A percentile compares a stretch with the other conserved stretches of the same genome.
phyloP scores from a whole-genome alignment of 2,329 filamentous ascomycete species.

The Fusarium transvaalense region DNA sequence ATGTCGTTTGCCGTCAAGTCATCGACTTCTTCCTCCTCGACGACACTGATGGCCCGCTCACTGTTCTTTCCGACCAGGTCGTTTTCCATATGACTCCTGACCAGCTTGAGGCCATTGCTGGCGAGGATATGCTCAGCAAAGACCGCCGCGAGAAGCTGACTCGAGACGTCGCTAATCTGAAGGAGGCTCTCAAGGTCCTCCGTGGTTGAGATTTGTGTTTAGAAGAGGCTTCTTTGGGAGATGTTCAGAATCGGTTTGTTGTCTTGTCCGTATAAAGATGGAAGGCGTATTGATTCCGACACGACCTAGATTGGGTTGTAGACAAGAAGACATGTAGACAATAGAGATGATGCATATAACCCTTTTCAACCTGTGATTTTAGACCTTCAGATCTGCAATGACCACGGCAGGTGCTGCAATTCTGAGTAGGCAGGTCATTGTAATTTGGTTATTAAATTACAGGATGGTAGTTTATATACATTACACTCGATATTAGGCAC shows the following conservation, averaged over 20 bases:
- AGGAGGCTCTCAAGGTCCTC: conserved; percentile 51
- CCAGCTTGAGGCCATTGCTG: conserved; percentile 68
- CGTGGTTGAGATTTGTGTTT: conserved; percentile 9
- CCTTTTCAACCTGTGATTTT: not conserved
- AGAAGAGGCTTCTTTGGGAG: not conserved
- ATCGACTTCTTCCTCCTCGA: conserved; percentile 66
- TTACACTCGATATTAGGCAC: not conserved
- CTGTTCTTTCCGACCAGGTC: conserved; percentile 64
- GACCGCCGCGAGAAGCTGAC: conserved; percentile 58
- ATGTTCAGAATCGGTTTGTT: not conserved
- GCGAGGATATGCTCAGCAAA: conserved; percentile 63
- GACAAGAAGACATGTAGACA: not conserved
- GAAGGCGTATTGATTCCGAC: not conserved
- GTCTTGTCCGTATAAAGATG: not conserved
- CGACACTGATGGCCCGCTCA: conserved; percentile 63
- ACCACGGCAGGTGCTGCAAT: not conserved
- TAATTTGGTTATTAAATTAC: no score
- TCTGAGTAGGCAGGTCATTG: not conserved
- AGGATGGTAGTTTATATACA: no score
- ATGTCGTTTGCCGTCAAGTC: conserved; percentile 71
- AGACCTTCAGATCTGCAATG: no score
- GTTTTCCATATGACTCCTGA: conserved; percentile 61
- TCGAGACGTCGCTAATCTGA: conserved; percentile 61
- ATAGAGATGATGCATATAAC: not conserved
- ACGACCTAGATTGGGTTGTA: not conserved